Base-by-base conservation (phyloP, 768 basidiomycete species). In the Suillus variegatus region DNA sequence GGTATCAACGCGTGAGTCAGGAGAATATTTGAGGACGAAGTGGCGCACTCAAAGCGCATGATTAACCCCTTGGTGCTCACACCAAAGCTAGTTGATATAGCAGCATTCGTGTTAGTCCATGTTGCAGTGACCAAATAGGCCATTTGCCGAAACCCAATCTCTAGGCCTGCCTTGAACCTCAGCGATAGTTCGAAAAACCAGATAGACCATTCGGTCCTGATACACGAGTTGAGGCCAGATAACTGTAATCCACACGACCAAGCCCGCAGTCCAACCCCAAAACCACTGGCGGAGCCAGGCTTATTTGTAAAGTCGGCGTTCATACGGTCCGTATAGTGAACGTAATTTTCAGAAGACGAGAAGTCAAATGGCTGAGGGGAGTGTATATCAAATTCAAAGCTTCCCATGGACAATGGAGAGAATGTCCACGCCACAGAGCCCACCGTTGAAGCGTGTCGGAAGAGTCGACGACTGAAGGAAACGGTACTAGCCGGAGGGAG, bases 171-270 rank as follows among this genome's bases (percentile, higher is more conserved):
- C 65, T 84, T 86, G 58, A 87, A 68, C 61, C 84, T 81, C 54
- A 86, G 72, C 5, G 86, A 83, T 35, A 91, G 80, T 70, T 90
- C 87, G 12, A 81, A 70, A 41, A 91, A 79, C 14, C 78, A 79
- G 28, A 90, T 62, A 9, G 82, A 83, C 70, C 82, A 80, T 69
- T 88, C 84, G 22, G 79, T 84, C 25, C 82, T 76, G 47, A 90
- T 66, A 66, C 79, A 80, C 0, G 88, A 84, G 46, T 82, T 66
- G 38, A 82, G 69, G 13, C 80, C 81, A 28, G 80, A 78, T 58
- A 92, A 81, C 20, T 76, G 71, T 57, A 88, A 56, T 13, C 88
- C 88, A 65, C 76, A 77, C 13, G 80, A 80, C 78, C 82, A 86
- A 55, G 83, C 82, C 61, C 79, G 78, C 36, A 80, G 69, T 36